Evolutionary conservation across 805 yeast genomes (phyloP), one percentile per base, ranked within the genome.

Genomic region (Zygoascus bituminiphila): DNA sequence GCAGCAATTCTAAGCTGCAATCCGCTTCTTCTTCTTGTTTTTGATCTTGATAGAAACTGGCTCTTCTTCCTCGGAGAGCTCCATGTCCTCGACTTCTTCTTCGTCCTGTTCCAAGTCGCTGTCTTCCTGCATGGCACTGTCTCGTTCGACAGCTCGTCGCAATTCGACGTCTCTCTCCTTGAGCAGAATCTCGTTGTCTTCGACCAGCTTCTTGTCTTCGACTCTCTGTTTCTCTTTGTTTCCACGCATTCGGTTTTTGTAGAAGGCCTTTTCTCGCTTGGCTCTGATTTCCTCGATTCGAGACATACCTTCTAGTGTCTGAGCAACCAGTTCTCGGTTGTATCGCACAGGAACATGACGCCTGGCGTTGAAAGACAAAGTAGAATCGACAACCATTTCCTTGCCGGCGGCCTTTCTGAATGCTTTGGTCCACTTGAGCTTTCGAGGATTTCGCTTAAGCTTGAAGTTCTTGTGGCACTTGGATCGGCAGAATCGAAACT

Each of bases 401-500:
- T 93, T 93, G 62, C 98, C 98, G 41, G 98, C 98, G 53, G 98
- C 95, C 69, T 93, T 93, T 73, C 98, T 81, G 78, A 93, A 93
- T 1, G 98, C 98, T 69, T 93, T 93, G 49, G 98, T 93, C 98
- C 98, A 93, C 71, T 79, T 85, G 70, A 89, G 81, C 70, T 93
- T 93, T 73, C 98, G 83, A 60, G 98, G 98, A 74, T 93, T 93
- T 71, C 98, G 83, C 76, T 96, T 88, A 74, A 88, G 94, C 68
- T 93, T 93, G 81, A 93, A 93, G 48, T 88, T 84, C 67, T 89
- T 88, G 72, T 93, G 98, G 73, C 98, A 93, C 67, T 93, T 93
- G 53, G 98, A 88, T 66, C 97, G 87, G 62, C 98, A 93, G 73
- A 93, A 93, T 61, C 96, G 77, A 68, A 93, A 93, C 70, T 88